These are phyloP conservation scores for Cladobotryum mycophilum DNA, from an alignment of 2,329 filamentous ascomycete species.

Conservation along the genomic window DNA sequence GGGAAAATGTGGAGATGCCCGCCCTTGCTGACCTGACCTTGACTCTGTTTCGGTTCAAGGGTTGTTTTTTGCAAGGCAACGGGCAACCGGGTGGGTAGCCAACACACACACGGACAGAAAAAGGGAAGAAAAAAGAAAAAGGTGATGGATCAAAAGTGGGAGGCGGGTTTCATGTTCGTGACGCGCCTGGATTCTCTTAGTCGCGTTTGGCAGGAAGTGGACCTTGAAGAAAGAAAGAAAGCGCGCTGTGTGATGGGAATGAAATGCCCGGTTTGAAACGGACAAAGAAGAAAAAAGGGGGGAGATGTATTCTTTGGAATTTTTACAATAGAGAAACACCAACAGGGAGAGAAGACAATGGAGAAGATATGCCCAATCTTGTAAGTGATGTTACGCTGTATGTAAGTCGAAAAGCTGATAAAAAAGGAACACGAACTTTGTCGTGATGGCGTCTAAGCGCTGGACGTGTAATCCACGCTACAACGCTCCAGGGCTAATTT, in stretches of 20 bases:
- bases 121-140: too few species aligned
- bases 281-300: not conserved
- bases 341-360: too few species aligned
- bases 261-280: not conserved
- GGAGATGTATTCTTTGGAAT: too few species aligned
- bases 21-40: not conserved
- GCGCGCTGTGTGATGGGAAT: slow-evolving; percentile 1
- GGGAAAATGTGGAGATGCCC: slow-evolving; percentile 9
- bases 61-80: too few species aligned
- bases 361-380: too few species aligned
- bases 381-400: too few species aligned
- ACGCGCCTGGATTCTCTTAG: slow-evolving; percentile 26
- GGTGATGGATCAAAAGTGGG: slow-evolving; percentile 25
- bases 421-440: not conserved
- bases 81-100: too few species aligned
- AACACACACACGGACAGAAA: too few species aligned
- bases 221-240: slow-evolving; percentile 3
- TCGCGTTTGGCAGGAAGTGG: slow-evolving; percentile 24
- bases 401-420: too few species aligned
- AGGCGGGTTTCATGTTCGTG: slow-evolving; percentile 35
- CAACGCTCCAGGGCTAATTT: too few species aligned
- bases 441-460: not conserved
- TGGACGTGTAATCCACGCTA: not conserved
- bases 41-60: not conserved
- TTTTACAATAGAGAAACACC: too few species aligned